Percentiles rank a stretch among this genome's conserved stretches.
Conservation (phyloP, 768 basidiomycete genomes). For the Coprinopsis marcescibilis region DNA sequence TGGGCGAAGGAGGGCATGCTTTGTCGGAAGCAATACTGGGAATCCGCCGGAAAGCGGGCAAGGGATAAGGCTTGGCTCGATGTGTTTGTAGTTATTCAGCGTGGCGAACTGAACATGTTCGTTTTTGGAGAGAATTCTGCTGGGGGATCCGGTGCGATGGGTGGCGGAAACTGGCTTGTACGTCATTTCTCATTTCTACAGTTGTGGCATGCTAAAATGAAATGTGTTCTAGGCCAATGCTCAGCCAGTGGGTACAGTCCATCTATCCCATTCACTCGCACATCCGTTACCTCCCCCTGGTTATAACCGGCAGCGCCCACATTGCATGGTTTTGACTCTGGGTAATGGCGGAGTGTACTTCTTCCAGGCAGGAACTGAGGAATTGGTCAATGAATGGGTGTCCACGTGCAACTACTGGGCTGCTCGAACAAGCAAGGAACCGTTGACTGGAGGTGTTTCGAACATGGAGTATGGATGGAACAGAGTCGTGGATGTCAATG, state of each 20-base stretch:
- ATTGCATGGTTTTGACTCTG: constrained; percentile 92
- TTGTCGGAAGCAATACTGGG: constrained; percentile 93
- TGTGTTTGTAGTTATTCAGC: constrained; percentile 93
- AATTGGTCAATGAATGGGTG: constrained; percentile 98
- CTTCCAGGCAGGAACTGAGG: constrained; percentile 98
- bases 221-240: constrained; percentile 69
- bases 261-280: constrained; percentile 83
- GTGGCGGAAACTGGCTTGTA: constrained; percentile 98
- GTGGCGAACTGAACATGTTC: constrained; percentile 94
- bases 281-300: constrained; percentile 88
- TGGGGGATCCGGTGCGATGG: constrained; percentile 64
- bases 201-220: constrained; percentile 3
- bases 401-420: constrained; percentile 99
- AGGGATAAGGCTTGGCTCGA: constrained; percentile 91
- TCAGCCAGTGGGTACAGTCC: constrained; percentile 71
- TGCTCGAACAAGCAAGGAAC: constrained; percentile 90
- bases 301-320: constrained; percentile 83
- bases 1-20: constrained; percentile 99
- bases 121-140: constrained; percentile 75
- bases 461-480: constrained; percentile 99
- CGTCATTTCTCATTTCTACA: constrained; percentile 27
- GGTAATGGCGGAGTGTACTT: constrained; percentile 90
- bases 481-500: constrained; percentile 52
- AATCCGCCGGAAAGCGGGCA: constrained; percentile 73
- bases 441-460: constrained; percentile 90